Evolutionary conservation across 2,329 filamentous ascomycete species (phyloP), one percentile per base, ranked within the genome.

Genomic region (Pyrenochaeta sp.): DNA sequence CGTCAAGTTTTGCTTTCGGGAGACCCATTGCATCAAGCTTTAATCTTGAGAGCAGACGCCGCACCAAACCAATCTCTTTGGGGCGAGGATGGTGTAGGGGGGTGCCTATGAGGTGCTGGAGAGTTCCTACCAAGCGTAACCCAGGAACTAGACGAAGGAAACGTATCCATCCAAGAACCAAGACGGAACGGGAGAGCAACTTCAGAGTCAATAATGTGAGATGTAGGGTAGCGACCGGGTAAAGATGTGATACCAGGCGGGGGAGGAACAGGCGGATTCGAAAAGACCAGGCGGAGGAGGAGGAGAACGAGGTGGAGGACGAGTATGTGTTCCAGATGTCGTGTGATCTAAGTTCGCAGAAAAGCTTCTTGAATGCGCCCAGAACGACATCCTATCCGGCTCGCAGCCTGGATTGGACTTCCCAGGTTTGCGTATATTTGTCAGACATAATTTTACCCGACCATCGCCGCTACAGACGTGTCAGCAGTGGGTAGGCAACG

Each of bases 401-500:
- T 27, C 22, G 12, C 6, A 5, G 10, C 24, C 22, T 28, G 42
- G 28, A 12, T 8, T n/a, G 22, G 22, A 27, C 15, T n/a, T 22
- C 5, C 15, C 25, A 27, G 4, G 13, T n/a, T n/a, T 27, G 24
- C 9, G 25, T 19, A 3, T 15, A 24, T 15, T 43, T 43, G 22
- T 22, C 15, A 25, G 22, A 43, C 4, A 27, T 12, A 5, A 24
- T 24, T 27, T 2, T n/a, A 27, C 25, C 42, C 10, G 42, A 15
- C 10, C 8, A 15, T 27, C 24, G 36, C n/a, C 25, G 34, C 45
- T 43, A 32, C 39, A 22, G 45, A 30, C 22, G 27, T n/a, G 43
- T 62, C 47, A 62, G 57, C 50, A 52, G 42, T 28, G 46, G 30
- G 39, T 40, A 54, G 52, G 43, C 52, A 56, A 61, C 54, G 39